Conservation (phyloP, 2,329 filamentous ascomycete genomes). For the Fusarium tuaranense region DNA sequence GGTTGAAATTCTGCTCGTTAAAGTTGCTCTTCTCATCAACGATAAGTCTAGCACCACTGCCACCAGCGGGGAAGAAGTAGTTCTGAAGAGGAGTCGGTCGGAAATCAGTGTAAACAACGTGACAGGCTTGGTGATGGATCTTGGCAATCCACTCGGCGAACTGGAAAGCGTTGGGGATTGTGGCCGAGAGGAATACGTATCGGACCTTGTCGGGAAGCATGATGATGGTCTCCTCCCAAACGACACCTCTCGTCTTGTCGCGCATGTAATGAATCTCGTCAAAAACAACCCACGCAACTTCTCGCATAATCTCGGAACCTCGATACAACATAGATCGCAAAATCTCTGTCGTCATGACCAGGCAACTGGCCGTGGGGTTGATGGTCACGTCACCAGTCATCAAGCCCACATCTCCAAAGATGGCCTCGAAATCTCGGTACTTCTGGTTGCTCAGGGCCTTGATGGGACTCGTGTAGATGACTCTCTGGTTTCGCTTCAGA, state of each 20-base stretch:
- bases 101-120: conserved; percentile 99
- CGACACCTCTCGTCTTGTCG: conserved; percentile 92
- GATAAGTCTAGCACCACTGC: conserved; percentile 91
- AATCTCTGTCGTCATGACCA: conserved; percentile 99
- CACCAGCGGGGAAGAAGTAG: conserved; percentile 95
- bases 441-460: conserved; percentile 99
- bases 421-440: conserved; percentile 93
- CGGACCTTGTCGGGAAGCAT: conserved; percentile 97
- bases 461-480: conserved; percentile 99
- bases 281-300: conserved; percentile 98
- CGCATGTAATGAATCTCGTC: conserved; percentile 99
- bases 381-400: conserved; percentile 99
- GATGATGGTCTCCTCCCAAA: conserved; percentile 99
- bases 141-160: conserved; percentile 99
- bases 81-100: conserved; percentile 95
- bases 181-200: conserved; percentile 98
- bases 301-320: conserved; percentile 98
- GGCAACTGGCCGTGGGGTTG: conserved; percentile 95
- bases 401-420: conserved; percentile 95
- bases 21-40: conserved; percentile 98
- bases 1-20: conserved; percentile 96
- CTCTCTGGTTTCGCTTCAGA: conserved; percentile 95
- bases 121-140: conserved; percentile 96
- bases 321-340: conserved; percentile 97
- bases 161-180: conserved; percentile 98